Evolutionary conservation across 2,329 filamentous ascomycete species (phyloP).

Genomic region (Mycosphaerella sp.): DNA sequence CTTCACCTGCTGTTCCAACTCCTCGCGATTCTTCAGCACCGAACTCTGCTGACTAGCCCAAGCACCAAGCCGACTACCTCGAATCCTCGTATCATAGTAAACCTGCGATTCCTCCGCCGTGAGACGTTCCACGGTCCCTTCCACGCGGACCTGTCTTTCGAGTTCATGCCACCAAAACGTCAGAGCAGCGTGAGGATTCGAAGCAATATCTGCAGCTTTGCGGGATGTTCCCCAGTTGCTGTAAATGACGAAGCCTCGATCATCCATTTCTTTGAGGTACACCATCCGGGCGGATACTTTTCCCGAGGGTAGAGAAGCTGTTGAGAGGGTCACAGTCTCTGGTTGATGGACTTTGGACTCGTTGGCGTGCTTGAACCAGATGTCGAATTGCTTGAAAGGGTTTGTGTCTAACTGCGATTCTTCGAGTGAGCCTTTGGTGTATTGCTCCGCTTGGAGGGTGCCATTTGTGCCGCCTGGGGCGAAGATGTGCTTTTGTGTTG

Average conservation of each 20-base stretch:
- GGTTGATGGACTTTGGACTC: slow-evolving; percentile 61
- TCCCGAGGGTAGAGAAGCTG: slow-evolving; percentile 74
- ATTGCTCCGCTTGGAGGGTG: slow-evolving; percentile 66
- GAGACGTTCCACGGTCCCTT: slow-evolving; percentile 67
- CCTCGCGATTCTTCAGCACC: slow-evolving; percentile 62
- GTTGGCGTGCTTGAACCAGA: slow-evolving; percentile 77
- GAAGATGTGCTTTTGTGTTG: slow-evolving; percentile 45
- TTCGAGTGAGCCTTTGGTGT: slow-evolving; percentile 60
- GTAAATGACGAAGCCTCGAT: slow-evolving; percentile 80
- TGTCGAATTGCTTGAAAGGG: slow-evolving; percentile 79
- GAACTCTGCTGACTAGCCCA: slow-evolving; percentile 90
- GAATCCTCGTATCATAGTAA: slow-evolving; percentile 60
- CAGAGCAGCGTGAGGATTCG: slow-evolving; percentile 72
- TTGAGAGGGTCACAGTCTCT: slow-evolving; percentile 83
- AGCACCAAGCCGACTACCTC: slow-evolving; percentile 78
- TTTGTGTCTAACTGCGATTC: slow-evolving; percentile 54
- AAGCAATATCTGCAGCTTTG: slow-evolving; percentile 60
- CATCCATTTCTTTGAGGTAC: slow-evolving; percentile 92
- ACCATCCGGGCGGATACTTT: slow-evolving; percentile 79
- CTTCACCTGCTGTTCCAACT: slow-evolving; percentile 70
- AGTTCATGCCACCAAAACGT: slow-evolving; percentile 86
- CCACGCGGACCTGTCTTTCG: slow-evolving; percentile 86
- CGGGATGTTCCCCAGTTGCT: slow-evolving; percentile 79
- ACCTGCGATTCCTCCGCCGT: slow-evolving; percentile 62
- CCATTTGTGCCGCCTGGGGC: slow-evolving; percentile 57